Evolutionary conservation across 495 filamentous ascomycete species (phyloP).

Genomic region (Penicillium longicatenatum): DNA sequence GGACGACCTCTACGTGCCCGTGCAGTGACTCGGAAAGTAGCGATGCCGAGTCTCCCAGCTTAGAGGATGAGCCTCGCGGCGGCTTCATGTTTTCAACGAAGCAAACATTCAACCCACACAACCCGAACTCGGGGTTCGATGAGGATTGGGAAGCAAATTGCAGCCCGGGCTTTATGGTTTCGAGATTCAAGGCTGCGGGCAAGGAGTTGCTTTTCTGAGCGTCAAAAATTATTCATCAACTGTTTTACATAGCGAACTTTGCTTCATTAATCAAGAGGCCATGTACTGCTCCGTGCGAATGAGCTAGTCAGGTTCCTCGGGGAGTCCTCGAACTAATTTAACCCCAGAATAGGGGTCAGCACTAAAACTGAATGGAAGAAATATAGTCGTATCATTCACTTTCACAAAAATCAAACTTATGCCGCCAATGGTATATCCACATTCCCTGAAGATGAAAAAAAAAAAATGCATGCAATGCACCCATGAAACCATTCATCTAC

Average conservation of each 20-base stretch:
- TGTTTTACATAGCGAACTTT: background rate
- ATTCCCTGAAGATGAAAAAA: conserved; percentile 5
- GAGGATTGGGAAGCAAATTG: conserved; percentile 22
- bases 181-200: conserved; percentile 15
- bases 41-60: conserved; percentile 5
- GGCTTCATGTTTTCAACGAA: conserved; percentile 7
- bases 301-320: background rate
- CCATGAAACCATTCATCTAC: conserved; percentile 11
- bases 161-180: conserved; percentile 15
- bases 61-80: conserved; percentile 8
- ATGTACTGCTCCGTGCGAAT: background rate
- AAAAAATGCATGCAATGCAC: conserved; percentile 18
- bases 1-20: conserved; percentile 13
- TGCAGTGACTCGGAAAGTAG: conserved; percentile 10
- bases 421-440: conserved; percentile 22
- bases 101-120: conserved; percentile 11
- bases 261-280: background rate
- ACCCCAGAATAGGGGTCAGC: background rate
- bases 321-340: background rate
- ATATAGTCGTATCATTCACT: background rate
- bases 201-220: conserved; percentile 8
- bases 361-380: background rate
- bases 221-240: background rate
- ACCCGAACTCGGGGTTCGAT: conserved; percentile 13
- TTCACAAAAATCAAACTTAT: conserved; percentile 18